phyloP scores from a whole-genome alignment of 305 asterid species.

The Fraxinus ornus region DNA sequence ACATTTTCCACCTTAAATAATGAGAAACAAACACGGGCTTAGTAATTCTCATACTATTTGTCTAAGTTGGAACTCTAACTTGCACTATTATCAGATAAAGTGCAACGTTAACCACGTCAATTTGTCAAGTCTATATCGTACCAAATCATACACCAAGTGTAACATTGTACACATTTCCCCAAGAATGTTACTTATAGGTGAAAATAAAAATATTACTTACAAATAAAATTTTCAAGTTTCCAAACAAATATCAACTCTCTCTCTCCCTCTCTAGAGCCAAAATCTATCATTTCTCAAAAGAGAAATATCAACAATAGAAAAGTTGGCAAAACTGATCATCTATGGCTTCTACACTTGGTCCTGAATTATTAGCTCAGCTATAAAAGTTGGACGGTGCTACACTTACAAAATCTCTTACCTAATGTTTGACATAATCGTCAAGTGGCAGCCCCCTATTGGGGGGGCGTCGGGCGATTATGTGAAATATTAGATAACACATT shows the following conservation, averaged over 20 bases:
- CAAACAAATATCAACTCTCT: background rate
- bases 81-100: background rate
- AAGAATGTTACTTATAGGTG: background rate
- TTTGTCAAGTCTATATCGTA: background rate
- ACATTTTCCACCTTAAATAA: too few relatives aligned
- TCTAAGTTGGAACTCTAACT: background rate
- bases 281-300: background rate
- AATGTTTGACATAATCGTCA: too few relatives aligned
- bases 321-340: background rate
- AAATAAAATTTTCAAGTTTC: too few relatives aligned
- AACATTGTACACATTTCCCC: background rate
- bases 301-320: too few relatives aligned
- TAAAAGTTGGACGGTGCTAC: too few relatives aligned
- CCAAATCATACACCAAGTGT: background rate
- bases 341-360: background rate
- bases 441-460: too few relatives aligned
- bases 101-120: too few relatives aligned
- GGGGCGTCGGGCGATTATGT: too few relatives aligned
- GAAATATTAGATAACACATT: too few relatives aligned
- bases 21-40: too few relatives aligned
- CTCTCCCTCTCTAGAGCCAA: background rate
- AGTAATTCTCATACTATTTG: background rate
- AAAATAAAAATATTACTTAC: background rate
- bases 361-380: background rate
- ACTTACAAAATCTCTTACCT: too few relatives aligned